Base-by-base conservation (phyloP, 495 filamentous ascomycete species). In the Alectoria sarmentosa region DNA sequence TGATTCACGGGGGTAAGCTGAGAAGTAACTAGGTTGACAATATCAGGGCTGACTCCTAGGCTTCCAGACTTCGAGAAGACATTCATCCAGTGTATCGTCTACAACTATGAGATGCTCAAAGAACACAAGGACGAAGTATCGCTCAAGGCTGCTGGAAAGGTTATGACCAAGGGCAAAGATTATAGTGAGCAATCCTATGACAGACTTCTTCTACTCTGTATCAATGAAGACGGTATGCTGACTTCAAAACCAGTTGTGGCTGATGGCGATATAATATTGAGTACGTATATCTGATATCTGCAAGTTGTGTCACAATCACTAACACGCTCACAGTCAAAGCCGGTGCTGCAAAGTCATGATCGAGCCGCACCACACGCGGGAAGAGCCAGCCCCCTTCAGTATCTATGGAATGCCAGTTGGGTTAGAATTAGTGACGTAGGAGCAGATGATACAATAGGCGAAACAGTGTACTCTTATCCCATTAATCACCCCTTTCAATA, bases 141-240 rank as follows among this genome's bases (percentile, higher is more conserved):
- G 60, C 89, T 97, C 66, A 96, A 91, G 82, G 86, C 95, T 26
- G 90, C 89, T 70, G 95, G 95, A 67, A 99, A 99, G 81, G 73
- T 98, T 62, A 88, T 96, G 87, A 98, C 95, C 66, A 99, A 98
- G 83, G 95, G 95, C 68, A 99, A 99, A 80, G 95, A 99, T 55
- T 97, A 99, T 74, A 84, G 95, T 19, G 84, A 90, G 59, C 84
- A n/a, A n/a, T n/a, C n/a, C n/a, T n/a, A n/a, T n/a, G n/a, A n/a
- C n/a, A n/a, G n/a, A n/a, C n/a, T n/a, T n/a, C n/a, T n/a, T n/a
- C n/a, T n/a, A n/a, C n/a, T n/a, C n/a, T n/a, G n/a, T n/a, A n/a
- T n/a, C n/a, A n/a, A n/a, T n/a, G n/a, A n/a, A n/a, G n/a, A n/a
- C n/a, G n/a, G n/a, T n/a, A 37, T 10, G 36, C 36, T 37, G 10